These are phyloP conservation scores for Fraxinus sp. DNA, from an alignment of 305 asterid genomes.

Conservation along the genomic window DNA sequence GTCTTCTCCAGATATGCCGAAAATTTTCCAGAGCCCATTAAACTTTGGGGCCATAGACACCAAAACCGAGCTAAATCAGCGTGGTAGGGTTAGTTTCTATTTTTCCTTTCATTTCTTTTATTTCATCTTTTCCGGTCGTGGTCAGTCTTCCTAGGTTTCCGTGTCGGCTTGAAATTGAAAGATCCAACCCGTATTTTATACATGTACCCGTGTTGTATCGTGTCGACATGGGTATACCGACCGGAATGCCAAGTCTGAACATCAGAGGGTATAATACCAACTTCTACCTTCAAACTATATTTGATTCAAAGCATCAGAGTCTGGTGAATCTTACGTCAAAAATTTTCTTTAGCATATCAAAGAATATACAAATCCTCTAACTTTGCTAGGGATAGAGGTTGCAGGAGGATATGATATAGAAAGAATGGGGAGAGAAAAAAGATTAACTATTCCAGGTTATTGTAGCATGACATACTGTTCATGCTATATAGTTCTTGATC, in stretches of 20 bases:
- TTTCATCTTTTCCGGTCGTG: no score
- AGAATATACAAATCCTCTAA: not conserved
- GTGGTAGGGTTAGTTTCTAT: not conserved
- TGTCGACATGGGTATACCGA: no score
- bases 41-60: not conserved
- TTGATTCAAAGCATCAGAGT: not conserved
- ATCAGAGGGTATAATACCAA: not conserved
- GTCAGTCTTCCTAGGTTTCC: no score
- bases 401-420: not conserved
- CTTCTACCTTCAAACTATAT: not conserved
- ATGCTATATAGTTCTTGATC: not conserved
- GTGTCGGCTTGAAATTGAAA: no score
- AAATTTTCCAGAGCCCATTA: not conserved
- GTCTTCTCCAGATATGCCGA: not conserved
- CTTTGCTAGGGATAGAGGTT: not conserved
- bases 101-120: not conserved
- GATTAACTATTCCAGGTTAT: not conserved
- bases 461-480: not conserved
- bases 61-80: not conserved
- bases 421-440: not conserved
- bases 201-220: no score
- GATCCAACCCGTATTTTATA: no score
- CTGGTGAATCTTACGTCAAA: not conserved
- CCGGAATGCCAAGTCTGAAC: no score
- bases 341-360: not conserved